Evolutionary conservation across 2,329 filamentous ascomycete species (phyloP), one percentile per base, ranked within the genome.

Genomic region (Acrocalymma vagum): DNA sequence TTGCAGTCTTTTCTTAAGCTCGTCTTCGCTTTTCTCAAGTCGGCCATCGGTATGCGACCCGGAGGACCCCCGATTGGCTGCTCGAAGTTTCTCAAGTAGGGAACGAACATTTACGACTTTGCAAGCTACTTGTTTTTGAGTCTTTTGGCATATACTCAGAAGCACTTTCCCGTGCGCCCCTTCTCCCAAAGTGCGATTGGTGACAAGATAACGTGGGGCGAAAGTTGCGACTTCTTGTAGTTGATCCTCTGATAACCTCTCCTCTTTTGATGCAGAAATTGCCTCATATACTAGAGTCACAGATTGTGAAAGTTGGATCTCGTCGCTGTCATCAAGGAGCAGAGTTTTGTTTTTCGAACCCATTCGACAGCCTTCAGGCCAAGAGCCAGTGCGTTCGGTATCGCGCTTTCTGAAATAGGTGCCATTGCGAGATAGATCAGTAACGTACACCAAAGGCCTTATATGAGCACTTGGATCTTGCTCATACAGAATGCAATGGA

Each of bases 61-160:
- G 47, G 40, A 11, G 36, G 11, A 3, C 33, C 13, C 22, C 41
- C 13, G 9, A 4, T 29, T 18, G 13, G 30, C 14, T 13, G 16
- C 18, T 15, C 11, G n/a, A 23, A 40, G n/a, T 10, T 40, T 43
- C 17, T 45, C 35, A 32, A 56, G 55, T 3, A 61, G 36, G n/a
- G 42, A 49, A 28, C 53, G 70, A 2, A 86, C 56, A 37, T 80
- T 72, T 35, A 88, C 72, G 7, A 88, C 67, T 55, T 90, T 90
- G 72, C 87, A 90, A 9, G 85, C 85, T 14, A 88, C 51, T 55
- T 90, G 87, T 39, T 75, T 76, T 24, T 76, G 73, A 0, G 78
- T 80, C 6, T 63, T 63, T 16, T 71, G 62, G 11, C 87, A 76
- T 3, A 77, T 60, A 5, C 78, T 81, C 8, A 85, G 70, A 39